phyloP scores from a whole-genome alignment of 495 filamentous ascomycete species.

The Neurospora sublineolata region DNA sequence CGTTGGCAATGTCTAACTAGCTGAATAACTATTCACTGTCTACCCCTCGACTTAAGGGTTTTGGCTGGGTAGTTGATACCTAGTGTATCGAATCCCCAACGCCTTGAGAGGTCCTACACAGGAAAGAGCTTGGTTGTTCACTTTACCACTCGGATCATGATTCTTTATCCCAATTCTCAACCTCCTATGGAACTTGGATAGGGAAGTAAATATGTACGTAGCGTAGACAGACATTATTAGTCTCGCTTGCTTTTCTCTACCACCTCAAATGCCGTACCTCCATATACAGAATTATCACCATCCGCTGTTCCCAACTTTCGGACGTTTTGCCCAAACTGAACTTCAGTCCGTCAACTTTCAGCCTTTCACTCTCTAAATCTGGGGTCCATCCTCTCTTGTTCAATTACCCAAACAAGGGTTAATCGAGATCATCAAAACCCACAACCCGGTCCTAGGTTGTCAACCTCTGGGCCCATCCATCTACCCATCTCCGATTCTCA shows the following conservation, averaged over 20 bases:
- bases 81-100: too few relatives aligned
- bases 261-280: neutral
- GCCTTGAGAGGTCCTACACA: too few relatives aligned
- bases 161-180: neutral
- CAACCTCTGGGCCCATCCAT: neutral
- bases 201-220: neutral
- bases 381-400: neutral
- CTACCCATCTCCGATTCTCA: neutral
- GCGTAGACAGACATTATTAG: neutral
- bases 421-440: neutral
- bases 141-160: neutral
- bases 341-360: neutral
- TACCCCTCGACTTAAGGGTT: too few relatives aligned
- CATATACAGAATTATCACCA: neutral
- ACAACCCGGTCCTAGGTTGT: neutral
- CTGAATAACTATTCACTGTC: neutral
- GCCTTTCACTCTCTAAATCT: neutral
- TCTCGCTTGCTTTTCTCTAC: neutral
- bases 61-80: too few relatives aligned
- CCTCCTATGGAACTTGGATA: neutral
- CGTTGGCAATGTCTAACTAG: neutral
- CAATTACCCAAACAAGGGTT: neutral
- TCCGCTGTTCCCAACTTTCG: neutral
- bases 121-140: too few relatives aligned
- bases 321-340: neutral